Percentiles rank a stretch among this genome's conserved stretches.
These are phyloP conservation scores for Microcyclosporella mali DNA, from an alignment of 2,329 filamentous ascomycete genomes.

Conservation along the genomic window DNA sequence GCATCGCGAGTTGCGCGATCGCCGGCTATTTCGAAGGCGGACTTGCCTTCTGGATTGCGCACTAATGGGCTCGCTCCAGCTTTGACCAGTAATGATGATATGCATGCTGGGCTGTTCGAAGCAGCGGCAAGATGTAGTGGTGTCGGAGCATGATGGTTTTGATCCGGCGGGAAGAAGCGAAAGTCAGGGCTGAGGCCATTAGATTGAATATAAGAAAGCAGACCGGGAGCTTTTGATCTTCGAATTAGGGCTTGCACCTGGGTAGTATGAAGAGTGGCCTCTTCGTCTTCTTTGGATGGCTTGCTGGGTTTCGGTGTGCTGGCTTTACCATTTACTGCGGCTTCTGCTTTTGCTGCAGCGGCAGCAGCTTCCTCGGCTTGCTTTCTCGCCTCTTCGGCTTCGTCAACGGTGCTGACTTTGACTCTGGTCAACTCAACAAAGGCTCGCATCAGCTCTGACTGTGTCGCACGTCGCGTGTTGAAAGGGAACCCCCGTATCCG, in stretches of 20 bases:
- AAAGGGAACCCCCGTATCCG: slow-evolving; percentile 86
- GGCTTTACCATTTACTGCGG: slow-evolving; percentile 39
- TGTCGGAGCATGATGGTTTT: slow-evolving; percentile 74
- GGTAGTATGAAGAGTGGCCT: slow-evolving; percentile 72
- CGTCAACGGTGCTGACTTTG: slow-evolving; percentile 73
- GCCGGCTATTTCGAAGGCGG: slow-evolving; percentile 78
- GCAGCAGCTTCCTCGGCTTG: slow-evolving; percentile 41
- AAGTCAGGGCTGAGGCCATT: slow-evolving; percentile 69
- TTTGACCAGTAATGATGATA: slow-evolving; percentile 69
- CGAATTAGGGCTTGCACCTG: slow-evolving; percentile 84
- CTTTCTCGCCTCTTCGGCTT: slow-evolving; percentile 50
- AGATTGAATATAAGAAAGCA: slow-evolving; percentile 74
- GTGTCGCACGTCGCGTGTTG: slow-evolving; percentile 82
- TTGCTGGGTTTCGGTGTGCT: slow-evolving; percentile 54
- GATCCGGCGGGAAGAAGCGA: slow-evolving; percentile 63
- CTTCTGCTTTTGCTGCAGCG: slow-evolving; percentile 34
- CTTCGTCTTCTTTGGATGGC: slow-evolving; percentile 75
- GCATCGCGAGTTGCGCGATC: slow-evolving; percentile 82
- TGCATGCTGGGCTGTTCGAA: slow-evolving; percentile 70
- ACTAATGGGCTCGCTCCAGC: slow-evolving; percentile 67
- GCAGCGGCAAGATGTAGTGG: slow-evolving; percentile 80
- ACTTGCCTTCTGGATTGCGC: slow-evolving; percentile 68
- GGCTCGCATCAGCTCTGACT: slow-evolving; percentile 87
- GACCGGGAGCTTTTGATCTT: slow-evolving; percentile 79
- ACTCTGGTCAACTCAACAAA: slow-evolving; percentile 91